Conservation (phyloP, 805 yeast species). For the Metschnikowia amazonensis region DNA sequence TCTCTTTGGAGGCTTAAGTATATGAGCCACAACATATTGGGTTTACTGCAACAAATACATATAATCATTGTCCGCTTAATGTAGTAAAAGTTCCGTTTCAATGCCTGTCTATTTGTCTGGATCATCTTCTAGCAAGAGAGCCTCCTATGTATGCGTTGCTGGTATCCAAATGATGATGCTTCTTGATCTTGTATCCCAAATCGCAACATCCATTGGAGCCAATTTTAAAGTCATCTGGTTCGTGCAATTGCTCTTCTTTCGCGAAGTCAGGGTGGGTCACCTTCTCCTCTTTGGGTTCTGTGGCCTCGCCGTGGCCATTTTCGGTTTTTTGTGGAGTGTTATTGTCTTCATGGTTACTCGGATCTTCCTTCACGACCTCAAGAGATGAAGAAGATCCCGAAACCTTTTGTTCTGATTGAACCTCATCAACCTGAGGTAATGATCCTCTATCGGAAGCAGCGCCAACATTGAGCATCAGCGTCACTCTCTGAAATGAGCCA, state of each 20-base stretch:
- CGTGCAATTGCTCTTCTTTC: slow-evolving; percentile 12
- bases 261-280: slow-evolving; percentile 5
- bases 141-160: slow-evolving; percentile 33
- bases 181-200: slow-evolving; percentile 39
- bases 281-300: background rate
- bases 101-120: background rate
- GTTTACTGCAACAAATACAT: slow-evolving; percentile 21
- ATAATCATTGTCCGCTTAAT: slow-evolving; percentile 16
- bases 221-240: slow-evolving; percentile 18
- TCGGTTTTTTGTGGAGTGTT: background rate
- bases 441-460: slow-evolving; percentile 6
- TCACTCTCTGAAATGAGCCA: slow-evolving; percentile 17
- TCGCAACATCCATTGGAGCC: slow-evolving; percentile 34
- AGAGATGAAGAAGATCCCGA: slow-evolving; percentile 6
- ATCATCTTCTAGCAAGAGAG: slow-evolving; percentile 15
- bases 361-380: slow-evolving; percentile 12
- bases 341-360: background rate
- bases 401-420: slow-evolving; percentile 1
- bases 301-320: background rate
- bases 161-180: slow-evolving; percentile 41
- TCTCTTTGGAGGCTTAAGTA: slow-evolving; percentile 91
- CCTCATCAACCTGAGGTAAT: slow-evolving; percentile 6
- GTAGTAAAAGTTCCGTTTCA: background rate
- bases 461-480: slow-evolving; percentile 31
- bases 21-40: slow-evolving; percentile 16